Evolutionary conservation across 2,329 filamentous ascomycete species (phyloP).

Genomic region (Colletotrichum musae): DNA sequence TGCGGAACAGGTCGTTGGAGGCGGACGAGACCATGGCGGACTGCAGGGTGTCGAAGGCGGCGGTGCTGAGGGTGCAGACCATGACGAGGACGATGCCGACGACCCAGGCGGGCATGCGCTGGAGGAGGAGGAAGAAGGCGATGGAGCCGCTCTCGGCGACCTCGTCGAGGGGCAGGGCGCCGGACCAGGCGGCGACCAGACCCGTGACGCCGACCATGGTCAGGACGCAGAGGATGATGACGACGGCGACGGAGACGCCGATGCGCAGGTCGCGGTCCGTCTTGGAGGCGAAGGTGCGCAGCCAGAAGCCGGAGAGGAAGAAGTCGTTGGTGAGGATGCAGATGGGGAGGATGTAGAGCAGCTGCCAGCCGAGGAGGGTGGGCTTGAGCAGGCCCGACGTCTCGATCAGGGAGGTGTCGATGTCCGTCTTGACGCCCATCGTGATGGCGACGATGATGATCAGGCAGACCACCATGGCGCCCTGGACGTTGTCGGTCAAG

Average conservation of each 20-base stretch:
- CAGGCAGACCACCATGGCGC: constrained; percentile 81
- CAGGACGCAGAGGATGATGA: constrained; percentile 77
- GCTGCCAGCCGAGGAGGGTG: constrained; percentile 84
- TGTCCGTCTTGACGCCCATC: constrained; percentile 81
- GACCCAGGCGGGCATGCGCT: constrained; percentile 83
- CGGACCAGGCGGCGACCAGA: constrained; percentile 84
- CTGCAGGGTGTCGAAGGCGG: constrained; percentile 85
- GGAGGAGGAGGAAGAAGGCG: constrained; percentile 82
- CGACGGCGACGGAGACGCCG: constrained; percentile 78
- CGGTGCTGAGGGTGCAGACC: constrained; percentile 82
- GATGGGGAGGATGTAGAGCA: constrained; percentile 86
- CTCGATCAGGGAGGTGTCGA: constrained; percentile 78
- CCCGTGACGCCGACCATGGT: constrained; percentile 81
- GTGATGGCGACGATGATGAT: constrained; percentile 83
- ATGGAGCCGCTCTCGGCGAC: constrained; percentile 73
- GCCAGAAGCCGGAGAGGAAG: constrained; percentile 88
- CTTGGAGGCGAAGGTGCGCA: constrained; percentile 85
- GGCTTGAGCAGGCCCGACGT: constrained; percentile 78
- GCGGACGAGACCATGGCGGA: constrained; percentile 88
- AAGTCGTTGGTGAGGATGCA: constrained; percentile 89
- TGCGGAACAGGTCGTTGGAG: constrained; percentile 88
- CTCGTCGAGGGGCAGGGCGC: constrained; percentile 76
- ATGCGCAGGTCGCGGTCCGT: constrained; percentile 85
- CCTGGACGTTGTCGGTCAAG: constrained; percentile 86
- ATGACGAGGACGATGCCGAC: constrained; percentile 86